Conservation (phyloP, 1,284 basidiomycete species). For the Irpex rosettiformis region DNA sequence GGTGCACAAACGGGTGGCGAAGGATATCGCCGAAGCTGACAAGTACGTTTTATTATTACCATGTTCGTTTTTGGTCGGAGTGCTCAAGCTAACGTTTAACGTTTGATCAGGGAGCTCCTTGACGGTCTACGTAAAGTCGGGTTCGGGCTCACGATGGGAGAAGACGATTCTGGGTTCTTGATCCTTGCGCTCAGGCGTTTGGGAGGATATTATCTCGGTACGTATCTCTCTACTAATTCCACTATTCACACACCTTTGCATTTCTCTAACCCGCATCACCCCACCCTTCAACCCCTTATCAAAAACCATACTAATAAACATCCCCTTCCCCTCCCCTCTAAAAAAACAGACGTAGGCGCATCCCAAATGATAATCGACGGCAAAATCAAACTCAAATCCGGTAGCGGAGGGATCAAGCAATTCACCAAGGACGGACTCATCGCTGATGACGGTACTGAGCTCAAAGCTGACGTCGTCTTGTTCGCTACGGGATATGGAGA, state of each 20-base stretch:
- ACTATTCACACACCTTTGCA: neutral
- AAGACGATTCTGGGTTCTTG: slow-evolving; percentile 34
- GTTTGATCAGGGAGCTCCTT: slow-evolving; percentile 31
- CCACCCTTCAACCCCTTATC: too few relatives aligned
- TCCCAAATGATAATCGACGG: slow-evolving; percentile 18
- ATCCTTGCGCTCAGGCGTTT: slow-evolving; percentile 31
- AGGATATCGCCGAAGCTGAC: slow-evolving; percentile 51
- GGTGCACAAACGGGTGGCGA: slow-evolving; percentile 43
- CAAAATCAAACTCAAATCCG: slow-evolving; percentile 19
- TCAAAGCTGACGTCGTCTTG: slow-evolving; percentile 26
- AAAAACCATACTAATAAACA: too few relatives aligned
- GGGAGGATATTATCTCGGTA: slow-evolving; percentile 44
- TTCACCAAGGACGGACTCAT: slow-evolving; percentile 20
- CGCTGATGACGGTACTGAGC: slow-evolving; percentile 23
- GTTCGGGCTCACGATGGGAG: slow-evolving; percentile 40
- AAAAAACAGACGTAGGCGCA: slow-evolving; percentile 15
- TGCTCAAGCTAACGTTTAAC: too few relatives aligned
- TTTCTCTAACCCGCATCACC: too few relatives aligned
- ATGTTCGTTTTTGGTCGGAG: too few relatives aligned
- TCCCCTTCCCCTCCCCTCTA: too few relatives aligned
- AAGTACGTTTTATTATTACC: slow-evolving; percentile 25
- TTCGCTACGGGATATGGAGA: slow-evolving; percentile 33
- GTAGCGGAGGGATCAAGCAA: slow-evolving; percentile 7
- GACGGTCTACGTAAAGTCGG: slow-evolving; percentile 41
- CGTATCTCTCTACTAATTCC: too few relatives aligned